phyloP scores from a whole-genome alignment of 2,329 filamentous ascomycete genomes.

The Fusarium circinatum region DNA sequence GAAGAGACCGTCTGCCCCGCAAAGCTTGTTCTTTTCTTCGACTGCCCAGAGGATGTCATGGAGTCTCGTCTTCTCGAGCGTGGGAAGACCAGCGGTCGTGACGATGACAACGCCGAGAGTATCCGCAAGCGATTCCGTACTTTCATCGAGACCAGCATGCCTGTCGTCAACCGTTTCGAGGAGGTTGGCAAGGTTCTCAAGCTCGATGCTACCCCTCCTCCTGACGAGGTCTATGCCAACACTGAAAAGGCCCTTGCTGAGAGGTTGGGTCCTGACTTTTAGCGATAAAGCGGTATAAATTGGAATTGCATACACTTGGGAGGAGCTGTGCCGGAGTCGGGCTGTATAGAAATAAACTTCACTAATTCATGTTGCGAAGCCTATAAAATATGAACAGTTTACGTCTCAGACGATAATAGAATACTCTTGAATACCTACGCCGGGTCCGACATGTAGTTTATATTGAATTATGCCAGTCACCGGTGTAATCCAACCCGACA shows the following conservation, averaged over 20 bases:
- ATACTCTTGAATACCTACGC: slow-evolving; percentile 1
- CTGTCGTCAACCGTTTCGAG: slow-evolving; percentile 88
- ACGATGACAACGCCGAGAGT: slow-evolving; percentile 93
- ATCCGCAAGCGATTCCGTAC: slow-evolving; percentile 97
- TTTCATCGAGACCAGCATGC: slow-evolving; percentile 97
- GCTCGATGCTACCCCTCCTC: slow-evolving; percentile 75
- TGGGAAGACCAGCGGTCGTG: slow-evolving; percentile 89
- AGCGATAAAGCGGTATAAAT: slow-evolving; percentile 15
- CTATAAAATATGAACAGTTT: slow-evolving; percentile 14
- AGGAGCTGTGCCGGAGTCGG: slow-evolving; percentile 21
- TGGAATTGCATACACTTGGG: slow-evolving; percentile 22
- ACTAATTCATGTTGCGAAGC: slow-evolving; percentile 20
- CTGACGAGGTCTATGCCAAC: slow-evolving; percentile 69
- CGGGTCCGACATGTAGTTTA: neutral
- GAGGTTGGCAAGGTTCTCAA: slow-evolving; percentile 81
- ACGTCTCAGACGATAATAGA: slow-evolving; percentile 12
- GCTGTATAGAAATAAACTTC: slow-evolving; percentile 17
- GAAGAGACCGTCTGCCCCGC: slow-evolving; percentile 88
- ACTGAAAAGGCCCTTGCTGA: slow-evolving; percentile 62
- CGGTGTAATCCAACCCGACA: neutral
- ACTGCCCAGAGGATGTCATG: slow-evolving; percentile 92
- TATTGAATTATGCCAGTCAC: neutral
- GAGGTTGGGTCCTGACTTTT: slow-evolving; percentile 56
- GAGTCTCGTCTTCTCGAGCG: slow-evolving; percentile 83
- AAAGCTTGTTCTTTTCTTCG: slow-evolving; percentile 90